Percentiles rank a stretch among this genome's conserved stretches.
Conservation (phyloP, 345 rosid genomes). For the Dipteronia sinensis region DNA sequence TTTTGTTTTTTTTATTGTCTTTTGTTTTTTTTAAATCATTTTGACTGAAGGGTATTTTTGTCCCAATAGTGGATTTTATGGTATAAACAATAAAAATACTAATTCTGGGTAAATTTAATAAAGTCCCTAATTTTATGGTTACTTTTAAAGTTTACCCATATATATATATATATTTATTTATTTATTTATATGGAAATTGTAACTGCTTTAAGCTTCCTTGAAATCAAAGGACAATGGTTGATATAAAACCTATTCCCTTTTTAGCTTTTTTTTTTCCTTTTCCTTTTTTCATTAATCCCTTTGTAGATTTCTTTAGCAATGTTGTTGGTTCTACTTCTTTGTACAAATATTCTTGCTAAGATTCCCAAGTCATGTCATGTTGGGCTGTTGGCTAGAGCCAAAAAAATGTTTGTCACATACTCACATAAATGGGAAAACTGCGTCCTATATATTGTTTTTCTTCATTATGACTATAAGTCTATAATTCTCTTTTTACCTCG, state of each 20-base stretch:
- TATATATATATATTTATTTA: no score
- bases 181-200: background rate
- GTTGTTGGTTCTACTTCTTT: constrained; percentile 6
- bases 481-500: background rate
- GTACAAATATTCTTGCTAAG: constrained; percentile 6
- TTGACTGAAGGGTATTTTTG: no score
- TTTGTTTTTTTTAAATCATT: no score
- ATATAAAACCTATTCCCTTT: no score
- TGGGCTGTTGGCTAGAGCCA: constrained; percentile 14
- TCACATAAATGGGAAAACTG: background rate
- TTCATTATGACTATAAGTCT: background rate
- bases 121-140: no score
- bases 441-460: background rate
- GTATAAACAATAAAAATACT: no score
- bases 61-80: no score
- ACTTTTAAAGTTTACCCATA: no score
- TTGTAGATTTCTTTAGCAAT: background rate
- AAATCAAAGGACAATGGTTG: background rate
- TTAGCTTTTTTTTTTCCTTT: no score
- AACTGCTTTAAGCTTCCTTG: background rate
- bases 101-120: no score
- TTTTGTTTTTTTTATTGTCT: no score
- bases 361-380: constrained; percentile 23
- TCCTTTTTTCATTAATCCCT: no score
- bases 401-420: background rate